These are phyloP conservation scores for Diaporthe humulicola DNA, from an alignment of 2,329 filamentous ascomycete species.

Conservation along the genomic window DNA sequence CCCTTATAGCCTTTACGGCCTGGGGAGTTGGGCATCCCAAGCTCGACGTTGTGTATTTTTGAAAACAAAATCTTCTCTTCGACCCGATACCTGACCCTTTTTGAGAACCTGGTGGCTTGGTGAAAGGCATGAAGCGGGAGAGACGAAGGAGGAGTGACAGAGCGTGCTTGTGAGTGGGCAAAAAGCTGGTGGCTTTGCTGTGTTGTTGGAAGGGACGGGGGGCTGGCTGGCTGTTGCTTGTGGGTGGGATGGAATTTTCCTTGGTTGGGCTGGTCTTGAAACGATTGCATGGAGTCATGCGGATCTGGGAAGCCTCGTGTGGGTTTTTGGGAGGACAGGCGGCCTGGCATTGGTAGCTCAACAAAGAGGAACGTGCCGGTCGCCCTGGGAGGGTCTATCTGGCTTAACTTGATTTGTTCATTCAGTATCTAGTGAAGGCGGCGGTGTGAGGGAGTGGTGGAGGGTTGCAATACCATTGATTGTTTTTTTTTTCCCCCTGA, in stretches of 20 bases:
- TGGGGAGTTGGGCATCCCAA: background rate
- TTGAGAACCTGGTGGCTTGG: slow-evolving; percentile 36
- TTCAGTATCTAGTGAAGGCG: slow-evolving; percentile 23
- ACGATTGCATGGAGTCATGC: slow-evolving; percentile 17
- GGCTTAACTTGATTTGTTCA: slow-evolving; percentile 1
- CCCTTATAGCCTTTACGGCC: slow-evolving; percentile 29
- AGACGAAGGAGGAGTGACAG: background rate
- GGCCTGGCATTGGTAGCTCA: slow-evolving; percentile 39
- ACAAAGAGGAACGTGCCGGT: slow-evolving; percentile 37
- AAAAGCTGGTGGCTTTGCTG: background rate
- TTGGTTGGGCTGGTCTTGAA: slow-evolving; percentile 8
- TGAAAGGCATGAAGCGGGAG: slow-evolving; percentile 15
- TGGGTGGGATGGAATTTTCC: background rate
- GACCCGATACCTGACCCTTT: background rate
- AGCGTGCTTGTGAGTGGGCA: background rate
- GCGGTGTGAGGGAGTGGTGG: background rate
- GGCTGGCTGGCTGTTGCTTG: background rate
- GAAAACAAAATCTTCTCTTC: slow-evolving; percentile 26
- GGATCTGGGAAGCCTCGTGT: slow-evolving; percentile 11
- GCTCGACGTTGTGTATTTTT: slow-evolving; percentile 1
- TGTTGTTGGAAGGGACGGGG: background rate
- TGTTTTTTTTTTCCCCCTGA: background rate
- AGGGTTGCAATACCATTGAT: slow-evolving; percentile 29
- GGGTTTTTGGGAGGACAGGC: background rate
- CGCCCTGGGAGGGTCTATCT: slow-evolving; percentile 4